phyloP scores from a whole-genome alignment of 495 filamentous ascomycete species.

The Xylaria curta region DNA sequence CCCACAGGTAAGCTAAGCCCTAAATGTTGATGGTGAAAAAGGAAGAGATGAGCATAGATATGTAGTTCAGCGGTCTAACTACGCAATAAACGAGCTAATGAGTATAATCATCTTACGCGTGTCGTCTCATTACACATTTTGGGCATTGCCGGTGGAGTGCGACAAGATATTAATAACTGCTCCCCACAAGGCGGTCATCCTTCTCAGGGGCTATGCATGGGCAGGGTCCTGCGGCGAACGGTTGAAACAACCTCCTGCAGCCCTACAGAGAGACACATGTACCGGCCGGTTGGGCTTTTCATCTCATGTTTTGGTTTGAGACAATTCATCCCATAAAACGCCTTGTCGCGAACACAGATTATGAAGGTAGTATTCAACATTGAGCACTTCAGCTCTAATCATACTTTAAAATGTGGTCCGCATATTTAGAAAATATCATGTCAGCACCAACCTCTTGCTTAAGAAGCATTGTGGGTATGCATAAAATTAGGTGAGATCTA shows the following conservation, averaged over 20 bases:
- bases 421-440: neutral
- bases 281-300: neutral
- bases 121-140: neutral
- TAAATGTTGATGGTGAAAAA: neutral
- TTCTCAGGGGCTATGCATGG: slow-evolving; percentile 14
- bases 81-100: neutral
- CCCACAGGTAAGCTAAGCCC: slow-evolving; percentile 12
- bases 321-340: neutral
- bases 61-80: neutral
- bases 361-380: neutral
- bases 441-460: neutral
- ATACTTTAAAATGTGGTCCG: neutral
- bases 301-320: neutral
- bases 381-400: neutral
- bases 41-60: neutral
- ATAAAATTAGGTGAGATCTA: neutral
- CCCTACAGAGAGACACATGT: neutral
- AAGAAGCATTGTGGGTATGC: neutral
- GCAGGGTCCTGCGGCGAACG: neutral
- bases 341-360: neutral
- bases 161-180: slow-evolving; percentile 13
- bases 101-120: neutral
- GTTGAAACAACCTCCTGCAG: slow-evolving; percentile 1
- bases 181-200: neutral
- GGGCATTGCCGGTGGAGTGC: neutral